Conservation (phyloP, 805 yeast species). For the Saccharomycopsis capsularis region DNA sequence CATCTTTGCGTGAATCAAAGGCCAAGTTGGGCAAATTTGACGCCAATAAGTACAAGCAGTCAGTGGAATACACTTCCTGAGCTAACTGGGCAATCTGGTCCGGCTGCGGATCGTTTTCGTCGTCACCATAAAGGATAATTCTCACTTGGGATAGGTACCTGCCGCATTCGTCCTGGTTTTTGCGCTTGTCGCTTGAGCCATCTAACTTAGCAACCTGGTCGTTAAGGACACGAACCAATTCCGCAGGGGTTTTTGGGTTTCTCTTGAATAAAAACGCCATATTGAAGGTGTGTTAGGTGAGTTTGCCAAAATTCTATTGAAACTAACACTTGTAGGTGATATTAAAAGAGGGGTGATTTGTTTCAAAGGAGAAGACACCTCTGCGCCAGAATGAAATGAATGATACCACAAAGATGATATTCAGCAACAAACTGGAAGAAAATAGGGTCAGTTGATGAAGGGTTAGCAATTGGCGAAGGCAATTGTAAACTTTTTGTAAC, state of each 20-base stretch:
- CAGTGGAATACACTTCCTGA: constrained; percentile 69
- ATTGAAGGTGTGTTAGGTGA: no score
- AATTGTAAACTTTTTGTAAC: no score
- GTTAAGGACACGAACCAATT: constrained; percentile 64
- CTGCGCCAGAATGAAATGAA: no score
- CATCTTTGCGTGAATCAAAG: constrained; percentile 86
- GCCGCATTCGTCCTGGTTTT: constrained; percentile 66
- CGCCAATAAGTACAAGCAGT: constrained; percentile 57
- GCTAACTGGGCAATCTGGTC: constrained; percentile 73
- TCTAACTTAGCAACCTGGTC: constrained; percentile 68
- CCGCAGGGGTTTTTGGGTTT: constrained; percentile 84
- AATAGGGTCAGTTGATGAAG: no score
- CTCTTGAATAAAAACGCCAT: constrained; percentile 92
- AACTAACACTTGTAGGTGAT: no score
- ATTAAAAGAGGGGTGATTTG: no score
- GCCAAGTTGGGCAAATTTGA: constrained; percentile 59
- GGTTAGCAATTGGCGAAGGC: no score
- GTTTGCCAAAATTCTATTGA: no score
- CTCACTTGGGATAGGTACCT: constrained; percentile 59
- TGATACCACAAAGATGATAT: no score
- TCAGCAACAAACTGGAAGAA: no score
- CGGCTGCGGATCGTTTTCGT: constrained; percentile 54
- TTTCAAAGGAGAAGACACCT: no score
- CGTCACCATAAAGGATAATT: constrained; percentile 63
- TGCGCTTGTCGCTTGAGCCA: constrained; percentile 31